phyloP scores from a whole-genome alignment of 495 filamentous ascomycete genomes.

The Parathielavia appendiculata region DNA sequence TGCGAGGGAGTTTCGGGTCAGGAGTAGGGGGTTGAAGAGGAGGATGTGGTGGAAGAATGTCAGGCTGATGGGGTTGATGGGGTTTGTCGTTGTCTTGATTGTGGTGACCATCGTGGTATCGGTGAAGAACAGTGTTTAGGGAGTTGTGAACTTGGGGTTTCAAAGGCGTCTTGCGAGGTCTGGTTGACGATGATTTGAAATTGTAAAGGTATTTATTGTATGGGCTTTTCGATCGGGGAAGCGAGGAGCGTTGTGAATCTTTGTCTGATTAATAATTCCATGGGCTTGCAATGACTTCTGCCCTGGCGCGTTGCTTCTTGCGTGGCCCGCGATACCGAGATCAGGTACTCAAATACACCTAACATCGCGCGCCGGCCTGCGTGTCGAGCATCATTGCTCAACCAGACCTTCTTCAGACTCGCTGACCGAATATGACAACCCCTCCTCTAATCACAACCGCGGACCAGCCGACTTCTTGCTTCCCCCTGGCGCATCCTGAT shows the following conservation, averaged over 20 bases:
- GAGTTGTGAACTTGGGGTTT: neutral
- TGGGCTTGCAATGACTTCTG: neutral
- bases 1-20: slow-evolving; percentile 82
- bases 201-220: slow-evolving; percentile 4
- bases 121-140: slow-evolving; percentile 33
- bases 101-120: slow-evolving; percentile 48
- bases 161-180: neutral
- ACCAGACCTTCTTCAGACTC: neutral
- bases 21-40: slow-evolving; percentile 76
- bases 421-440: neutral
- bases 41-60: slow-evolving; percentile 99
- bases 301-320: slow-evolving; percentile 3
- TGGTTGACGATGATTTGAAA: slow-evolving; percentile 8
- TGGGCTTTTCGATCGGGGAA: neutral
- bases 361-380: neutral
- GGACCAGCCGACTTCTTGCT: slow-evolving; percentile 25
- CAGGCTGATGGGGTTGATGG: slow-evolving; percentile 82
- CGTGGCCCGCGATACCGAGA: neutral
- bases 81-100: slow-evolving; percentile 77
- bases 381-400: neutral
- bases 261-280: neutral
- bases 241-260: slow-evolving; percentile 3
- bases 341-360: neutral
- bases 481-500: slow-evolving; percentile 35
- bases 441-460: slow-evolving; percentile 36